Conservation (phyloP, 257 asterid genomes). For the Solanum chaucha region DNA sequence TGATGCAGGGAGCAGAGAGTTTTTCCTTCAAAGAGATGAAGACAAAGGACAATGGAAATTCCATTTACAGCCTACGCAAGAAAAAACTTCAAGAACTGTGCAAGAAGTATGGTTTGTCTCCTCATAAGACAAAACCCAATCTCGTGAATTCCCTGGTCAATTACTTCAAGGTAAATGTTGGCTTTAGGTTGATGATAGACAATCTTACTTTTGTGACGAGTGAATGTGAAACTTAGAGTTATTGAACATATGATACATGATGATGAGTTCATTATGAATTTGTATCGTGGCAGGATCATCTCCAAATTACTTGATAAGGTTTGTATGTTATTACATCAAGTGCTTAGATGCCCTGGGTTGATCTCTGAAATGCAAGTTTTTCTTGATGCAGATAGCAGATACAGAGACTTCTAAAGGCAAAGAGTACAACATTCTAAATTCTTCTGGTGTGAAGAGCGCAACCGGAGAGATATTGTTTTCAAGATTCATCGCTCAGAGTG, state of each 20-base stretch:
- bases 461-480: not conserved
- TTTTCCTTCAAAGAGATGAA: not conserved
- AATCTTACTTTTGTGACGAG: not conserved
- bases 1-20: not conserved
- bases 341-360: not conserved
- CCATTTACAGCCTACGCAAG: slow-evolving; percentile 1
- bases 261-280: not conserved
- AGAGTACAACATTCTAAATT: not conserved
- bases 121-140: slow-evolving; percentile 9
- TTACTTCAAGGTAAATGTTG: slow-evolving; percentile 7
- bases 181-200: not conserved
- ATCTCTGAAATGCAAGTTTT: not conserved
- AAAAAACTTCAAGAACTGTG: slow-evolving; percentile 13
- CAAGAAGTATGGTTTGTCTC: slow-evolving; percentile 5
- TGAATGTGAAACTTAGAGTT: not conserved
- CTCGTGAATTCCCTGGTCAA: slow-evolving; percentile 5
- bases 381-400: not conserved
- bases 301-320: not conserved
- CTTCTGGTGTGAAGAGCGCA: not conserved
- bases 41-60: not conserved
- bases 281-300: not conserved
- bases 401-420: not conserved
- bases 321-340: not conserved
- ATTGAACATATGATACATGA: not conserved
- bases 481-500: not conserved